Evolutionary conservation across 495 filamentous ascomycete genomes (phyloP).

Genomic region (Penicillium silybi): DNA sequence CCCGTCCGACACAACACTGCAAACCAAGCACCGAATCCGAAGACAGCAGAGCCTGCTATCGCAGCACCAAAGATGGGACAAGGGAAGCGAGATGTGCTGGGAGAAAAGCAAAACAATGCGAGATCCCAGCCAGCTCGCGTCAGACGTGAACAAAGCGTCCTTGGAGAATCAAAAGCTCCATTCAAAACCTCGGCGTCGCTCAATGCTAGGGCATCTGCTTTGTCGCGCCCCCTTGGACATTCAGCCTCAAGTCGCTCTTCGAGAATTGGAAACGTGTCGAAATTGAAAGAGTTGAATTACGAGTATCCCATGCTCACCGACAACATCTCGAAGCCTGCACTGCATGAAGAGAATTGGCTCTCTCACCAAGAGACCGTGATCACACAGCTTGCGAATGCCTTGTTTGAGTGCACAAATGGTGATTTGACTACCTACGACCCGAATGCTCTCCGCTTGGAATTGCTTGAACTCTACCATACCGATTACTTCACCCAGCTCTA

Average conservation of each 20-base stretch:
- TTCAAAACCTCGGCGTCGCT: conserved; percentile 4
- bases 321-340: conserved; percentile 49
- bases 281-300: conserved; percentile 18
- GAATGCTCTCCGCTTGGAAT: conserved; percentile 34
- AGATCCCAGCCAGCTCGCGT: background rate
- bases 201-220: conserved; percentile 5
- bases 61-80: background rate
- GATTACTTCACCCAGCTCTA: conserved; percentile 49
- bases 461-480: conserved; percentile 56
- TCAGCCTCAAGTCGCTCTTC: conserved; percentile 23
- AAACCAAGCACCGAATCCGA: background rate
- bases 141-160: background rate
- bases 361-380: conserved; percentile 59
- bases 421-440: conserved; percentile 18
- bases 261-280: conserved; percentile 7
- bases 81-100: conserved; percentile 5
- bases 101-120: conserved; percentile 10
- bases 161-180: background rate
- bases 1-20: background rate
- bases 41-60: conserved; percentile 4
- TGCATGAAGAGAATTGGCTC: conserved; percentile 67
- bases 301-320: conserved; percentile 54
- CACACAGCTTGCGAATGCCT: conserved; percentile 55
- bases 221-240: conserved; percentile 9
- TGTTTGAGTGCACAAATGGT: conserved; percentile 40